A percentile compares a stretch with the other conserved stretches of the same genome.
Evolutionary conservation across 1,284 basidiomycete genomes (phyloP).

Genomic region (Taiwanofungus camphoratus): DNA sequence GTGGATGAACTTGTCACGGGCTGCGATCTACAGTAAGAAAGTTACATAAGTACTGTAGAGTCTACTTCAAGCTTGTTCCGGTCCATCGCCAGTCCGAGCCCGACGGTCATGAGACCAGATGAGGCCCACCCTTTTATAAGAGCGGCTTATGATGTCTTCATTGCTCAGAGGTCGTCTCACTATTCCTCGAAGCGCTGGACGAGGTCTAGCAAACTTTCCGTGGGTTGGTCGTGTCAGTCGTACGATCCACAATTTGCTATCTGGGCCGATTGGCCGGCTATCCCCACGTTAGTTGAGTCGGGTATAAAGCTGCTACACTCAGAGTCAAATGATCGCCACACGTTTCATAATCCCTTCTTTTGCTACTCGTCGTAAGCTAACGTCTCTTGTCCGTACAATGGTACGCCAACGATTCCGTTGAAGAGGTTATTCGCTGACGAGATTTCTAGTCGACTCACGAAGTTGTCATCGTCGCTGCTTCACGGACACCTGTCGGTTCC

Average conservation of each 20-base stretch:
- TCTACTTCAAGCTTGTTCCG: too few relatives aligned
- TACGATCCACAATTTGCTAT: constrained; percentile 21
- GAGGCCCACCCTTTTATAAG: not conserved
- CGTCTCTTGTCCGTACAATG: constrained; percentile 34
- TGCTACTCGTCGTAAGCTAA: constrained; percentile 30
- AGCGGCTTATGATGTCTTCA: not conserved
- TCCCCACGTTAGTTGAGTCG: constrained; percentile 13
- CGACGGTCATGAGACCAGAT: not conserved
- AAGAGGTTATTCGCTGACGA: constrained; percentile 3
- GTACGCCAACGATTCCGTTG: constrained; percentile 20
- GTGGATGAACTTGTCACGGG: too few relatives aligned
- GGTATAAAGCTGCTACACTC: constrained; percentile 26
- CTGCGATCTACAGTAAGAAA: too few relatives aligned
- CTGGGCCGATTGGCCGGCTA: constrained; percentile 22
- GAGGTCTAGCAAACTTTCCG: not conserved
- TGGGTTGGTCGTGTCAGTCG: constrained; percentile 12
- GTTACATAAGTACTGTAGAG: too few relatives aligned
- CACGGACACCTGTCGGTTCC: constrained; percentile 92
- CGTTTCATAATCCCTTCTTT: constrained; percentile 33
- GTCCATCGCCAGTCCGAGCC: too few relatives aligned
- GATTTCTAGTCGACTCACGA: constrained; percentile 43
- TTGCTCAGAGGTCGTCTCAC: constrained; percentile 6
- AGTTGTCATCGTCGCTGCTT: constrained; percentile 93
- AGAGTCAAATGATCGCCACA: constrained; percentile 30
- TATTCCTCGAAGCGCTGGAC: not conserved